Evolutionary conservation across 2,329 filamentous ascomycete genomes (phyloP).

Genomic region (Plenodomus lindquistii): DNA sequence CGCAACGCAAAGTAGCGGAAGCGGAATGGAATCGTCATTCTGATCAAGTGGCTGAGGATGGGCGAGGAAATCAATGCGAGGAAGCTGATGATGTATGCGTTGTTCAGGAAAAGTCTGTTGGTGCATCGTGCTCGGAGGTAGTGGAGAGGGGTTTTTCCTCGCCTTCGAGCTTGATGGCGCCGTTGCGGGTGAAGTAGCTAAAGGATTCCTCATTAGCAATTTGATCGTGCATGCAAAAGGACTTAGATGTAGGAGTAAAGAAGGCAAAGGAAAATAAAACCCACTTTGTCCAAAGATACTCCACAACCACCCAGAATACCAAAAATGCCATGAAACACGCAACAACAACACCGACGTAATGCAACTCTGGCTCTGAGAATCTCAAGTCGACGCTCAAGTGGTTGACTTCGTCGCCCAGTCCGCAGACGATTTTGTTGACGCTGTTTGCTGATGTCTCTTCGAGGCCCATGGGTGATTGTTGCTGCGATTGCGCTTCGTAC

Average conservation of each 20-base stretch:
- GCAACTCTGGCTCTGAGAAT: conserved; percentile 7
- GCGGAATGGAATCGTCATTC: too few species aligned
- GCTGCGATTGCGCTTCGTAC: conserved; percentile 4
- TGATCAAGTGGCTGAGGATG: too few species aligned
- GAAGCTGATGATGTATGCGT: neutral
- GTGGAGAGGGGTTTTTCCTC: conserved; percentile 25
- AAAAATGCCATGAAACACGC: conserved; percentile 23
- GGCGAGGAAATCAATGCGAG: too few species aligned
- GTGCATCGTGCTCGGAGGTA: neutral
- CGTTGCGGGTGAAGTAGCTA: conserved; percentile 13
- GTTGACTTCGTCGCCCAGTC: conserved; percentile 26
- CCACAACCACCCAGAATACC: conserved; percentile 18
- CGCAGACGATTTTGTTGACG: conserved; percentile 29
- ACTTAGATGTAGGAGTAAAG: too few species aligned
- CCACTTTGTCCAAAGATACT: conserved; percentile 27
- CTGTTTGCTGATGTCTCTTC: neutral
- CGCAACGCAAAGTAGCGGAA: too few species aligned
- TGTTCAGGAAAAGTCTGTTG: conserved; percentile 6
- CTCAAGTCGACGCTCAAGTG: conserved; percentile 6
- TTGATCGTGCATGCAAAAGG: too few species aligned
- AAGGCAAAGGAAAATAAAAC: too few species aligned
- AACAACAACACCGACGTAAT: conserved; percentile 22
- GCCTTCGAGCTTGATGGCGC: conserved; percentile 25
- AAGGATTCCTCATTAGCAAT: neutral
- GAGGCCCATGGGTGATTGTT: neutral